Evolutionary conservation across 2,329 filamentous ascomycete species (phyloP), one percentile per base, ranked within the genome.

Genomic region (Elsinoe australis): DNA sequence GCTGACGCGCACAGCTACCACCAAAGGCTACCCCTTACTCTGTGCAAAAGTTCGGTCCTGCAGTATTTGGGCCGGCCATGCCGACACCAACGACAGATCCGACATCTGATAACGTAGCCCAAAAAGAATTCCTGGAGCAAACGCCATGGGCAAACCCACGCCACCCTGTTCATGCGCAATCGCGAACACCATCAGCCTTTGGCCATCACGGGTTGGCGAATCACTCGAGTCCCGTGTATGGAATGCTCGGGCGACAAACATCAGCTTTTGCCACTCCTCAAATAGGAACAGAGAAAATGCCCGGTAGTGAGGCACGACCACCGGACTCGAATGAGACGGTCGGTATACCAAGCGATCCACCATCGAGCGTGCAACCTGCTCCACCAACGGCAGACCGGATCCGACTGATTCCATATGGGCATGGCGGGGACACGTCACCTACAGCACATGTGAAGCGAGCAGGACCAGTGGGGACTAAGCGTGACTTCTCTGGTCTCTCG

Each of bases 71-170:
- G 18, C 15, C 22, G 10, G 26, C 26, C 6, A 29, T 29, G 26
- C 26, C 38, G 22, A 19, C 24, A 21, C 14, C 31, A 7, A 34
- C 29, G 29, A 35, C 47, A 32, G 47, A 44, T 22, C 42, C 50
- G 14, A 41, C 36, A 14, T 51, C 49, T n/a, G 63, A 63, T 42
- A 60, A 61, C 15, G 51, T 62, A 7, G 63, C 63, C 9, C 61
- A 65, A 58, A 87, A 94, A 64, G 84, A 90, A 54, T 94, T 92
- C 57, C 75, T 94, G 49, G 86, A 94, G 59, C 83, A 90, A 56
- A 94, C 86, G 4, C 84, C 88, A 1, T 95, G 89, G 89, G 87
- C 88, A 28, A 94, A 94, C 61, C 87, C 88, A 14, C 86, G 90
- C 56, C 52, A 54, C 41, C 52, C 52, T 14, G 35, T 49, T 9